Evolutionary conservation across 306 rosid species (phyloP), one percentile per base, ranked within the genome.

Genomic region (Vigna radiata): DNA sequence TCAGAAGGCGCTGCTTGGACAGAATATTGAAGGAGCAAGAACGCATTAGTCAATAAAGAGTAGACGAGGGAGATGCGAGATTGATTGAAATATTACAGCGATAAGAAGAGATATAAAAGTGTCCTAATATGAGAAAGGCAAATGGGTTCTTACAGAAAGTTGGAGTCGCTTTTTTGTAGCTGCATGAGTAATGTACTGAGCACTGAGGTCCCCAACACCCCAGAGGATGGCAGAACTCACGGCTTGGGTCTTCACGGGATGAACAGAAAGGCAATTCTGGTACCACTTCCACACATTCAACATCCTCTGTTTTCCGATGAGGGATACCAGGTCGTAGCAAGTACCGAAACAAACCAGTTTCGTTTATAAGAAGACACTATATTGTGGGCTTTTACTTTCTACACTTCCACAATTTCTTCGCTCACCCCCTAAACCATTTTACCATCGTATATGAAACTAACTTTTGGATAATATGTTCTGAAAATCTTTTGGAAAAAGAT

Each of bases 241-340:
- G 75, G 85, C 87, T 60, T 93, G 96, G 62, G 98, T 90, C 85
- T 88, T 88, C 33, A 93, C 86, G 2, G 98, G 98, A 61, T 90
- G 91, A 55, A 85, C 49, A 10, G 94, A 65, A 6, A 93, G 93
- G 25, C 90, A 83, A 33, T 78, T 85, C 76, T 87, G 91, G 78
- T 93, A 93, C 98, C 98, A 90, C 2, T 88, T 89, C 98, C 98
- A 93, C 18, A 83, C 54, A 84, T 66, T 84, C 81, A 89, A 10
- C 65, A 89, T 82, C 33, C 16, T 56, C 1, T 23, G 23, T 12
- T 12, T 4, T 3, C 61, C 10, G 25, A 52, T 8, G 13, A 10
- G 10, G 11, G 6, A 17, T 53, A 53, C 27, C 13, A 53, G 59
- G 59, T 17, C 4, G 21, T 49, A 17, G 4, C 8, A 53, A 7